Evolutionary conservation across 768 basidiomycete species (phyloP).

Genomic region (Boletus subparvulus): DNA sequence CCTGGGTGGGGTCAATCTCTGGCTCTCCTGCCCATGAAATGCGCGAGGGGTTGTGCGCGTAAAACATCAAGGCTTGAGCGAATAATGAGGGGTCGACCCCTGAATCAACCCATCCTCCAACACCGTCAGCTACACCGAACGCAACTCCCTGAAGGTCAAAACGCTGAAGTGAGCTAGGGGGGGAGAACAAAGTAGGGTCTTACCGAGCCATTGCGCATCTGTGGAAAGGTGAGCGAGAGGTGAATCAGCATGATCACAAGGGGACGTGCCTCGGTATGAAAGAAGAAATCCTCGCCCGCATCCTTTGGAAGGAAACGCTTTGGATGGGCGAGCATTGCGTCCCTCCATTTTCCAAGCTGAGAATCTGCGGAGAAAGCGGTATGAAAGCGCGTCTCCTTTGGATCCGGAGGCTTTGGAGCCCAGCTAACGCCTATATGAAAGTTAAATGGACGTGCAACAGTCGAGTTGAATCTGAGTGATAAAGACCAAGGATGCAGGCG

Average conservation of each 20-base stretch:
- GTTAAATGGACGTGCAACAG: conserved; percentile 51
- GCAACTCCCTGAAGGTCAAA: conserved; percentile 57
- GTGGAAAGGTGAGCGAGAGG: conserved; percentile 3
- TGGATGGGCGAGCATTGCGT: conserved; percentile 52
- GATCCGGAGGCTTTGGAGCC: conserved; percentile 65
- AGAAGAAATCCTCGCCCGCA: conserved; percentile 64
- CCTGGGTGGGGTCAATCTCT: conserved; percentile 74
- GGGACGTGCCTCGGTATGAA: conserved; percentile 62
- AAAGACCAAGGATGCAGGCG: too few species aligned
- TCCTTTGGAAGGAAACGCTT: conserved; percentile 39
- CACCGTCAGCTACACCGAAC: conserved; percentile 88
- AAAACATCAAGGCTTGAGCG: conserved; percentile 89
- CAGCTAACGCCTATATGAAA: conserved; percentile 80
- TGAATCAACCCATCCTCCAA: conserved; percentile 86
- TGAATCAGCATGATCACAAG: not conserved
- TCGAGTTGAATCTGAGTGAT: conserved; percentile 18
- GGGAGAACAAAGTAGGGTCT: conserved; percentile 27
- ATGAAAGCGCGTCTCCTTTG: conserved; percentile 33
- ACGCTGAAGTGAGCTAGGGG: conserved; percentile 26
- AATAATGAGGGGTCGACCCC: conserved; percentile 88
- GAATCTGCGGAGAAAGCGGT: conserved; percentile 58
- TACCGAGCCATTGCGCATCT: conserved; percentile 84
- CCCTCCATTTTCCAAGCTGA: conserved; percentile 67
- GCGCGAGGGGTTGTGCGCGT: conserved; percentile 69
- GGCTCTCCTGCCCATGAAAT: conserved; percentile 82